Evolutionary conservation across 2,329 filamentous ascomycete species (phyloP), one percentile per base, ranked within the genome.

Genomic region (Hymenoscyphus salicellus): DNA sequence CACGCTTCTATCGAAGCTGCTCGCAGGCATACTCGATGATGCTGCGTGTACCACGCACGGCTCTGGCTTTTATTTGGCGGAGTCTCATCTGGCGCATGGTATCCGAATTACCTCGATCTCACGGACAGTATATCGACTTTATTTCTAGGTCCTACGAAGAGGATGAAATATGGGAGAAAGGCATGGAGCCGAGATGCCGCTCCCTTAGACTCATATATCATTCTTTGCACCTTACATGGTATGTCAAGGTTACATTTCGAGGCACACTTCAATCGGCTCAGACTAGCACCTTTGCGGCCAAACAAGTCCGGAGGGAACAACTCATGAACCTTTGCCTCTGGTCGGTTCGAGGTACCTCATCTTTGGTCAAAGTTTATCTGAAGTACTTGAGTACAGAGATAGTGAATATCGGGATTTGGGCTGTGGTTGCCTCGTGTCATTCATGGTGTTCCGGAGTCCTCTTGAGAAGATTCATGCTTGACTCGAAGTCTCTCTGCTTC

Each of bases 321-420:
- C 64, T 66, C 26, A 55, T 61, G 58, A 66, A 66, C 62, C 64
- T 66, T 58, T 66, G 61, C 58, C 55, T 64, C 33, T 64, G 62
- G 28, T 30, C 28, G 28, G 28, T 30, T 30, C 28, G 28, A 30
- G 28, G 28, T 30, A 6, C 6, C 28, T 30, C 28, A 30, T 30
- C 28, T 30, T 30, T 30, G 28, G 28, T 30, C 28, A 6, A 30
- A 30, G 28, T 30, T 30, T 30, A 6, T 30, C 6, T 30, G 28
- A 30, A 30, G 28, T 30, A 6, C 28, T 30, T 6, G 28, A 30
- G 28, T 30, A 30, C 28, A 30, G 28, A 30, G 28, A 30, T 30
- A 6, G 28, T 6, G 28, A 30, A 30, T 30, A 30, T 30, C 28
- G 28, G 3, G n/a, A n/a, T n/a, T n/a, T n/a, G n/a, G 28, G 28